phyloP scores from a whole-genome alignment of 2,329 filamentous ascomycete species.

The Beauveria rudraprayagi region DNA sequence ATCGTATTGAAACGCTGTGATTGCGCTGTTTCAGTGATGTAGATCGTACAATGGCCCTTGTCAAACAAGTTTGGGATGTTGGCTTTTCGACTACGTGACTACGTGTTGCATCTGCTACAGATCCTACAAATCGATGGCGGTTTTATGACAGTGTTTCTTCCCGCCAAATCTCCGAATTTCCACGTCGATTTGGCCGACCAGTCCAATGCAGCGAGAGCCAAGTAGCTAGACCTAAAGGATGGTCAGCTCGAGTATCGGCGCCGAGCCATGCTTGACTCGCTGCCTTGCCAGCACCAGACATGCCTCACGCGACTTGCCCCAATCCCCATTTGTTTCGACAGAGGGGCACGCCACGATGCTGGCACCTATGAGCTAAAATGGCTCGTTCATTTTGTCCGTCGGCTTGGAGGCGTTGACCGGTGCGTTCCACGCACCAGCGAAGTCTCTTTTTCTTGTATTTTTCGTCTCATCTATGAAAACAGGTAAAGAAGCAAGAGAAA shows the following conservation, averaged over 20 bases:
- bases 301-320: constrained; percentile 4
- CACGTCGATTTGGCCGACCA: too few species aligned
- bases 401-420: background rate
- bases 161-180: too few species aligned
- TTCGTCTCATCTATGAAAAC: background rate
- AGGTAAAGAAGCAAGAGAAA: background rate
- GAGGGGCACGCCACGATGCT: background rate
- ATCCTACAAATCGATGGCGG: too few species aligned
- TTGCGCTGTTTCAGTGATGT: too few species aligned
- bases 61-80: too few species aligned
- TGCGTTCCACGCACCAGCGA: background rate
- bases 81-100: too few species aligned
- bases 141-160: too few species aligned
- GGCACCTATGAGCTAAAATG: background rate
- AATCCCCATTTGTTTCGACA: background rate
- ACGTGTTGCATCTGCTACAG: too few species aligned
- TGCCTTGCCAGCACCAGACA: background rate
- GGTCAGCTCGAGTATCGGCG: background rate
- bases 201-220: too few species aligned
- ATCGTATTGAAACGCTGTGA: too few species aligned
- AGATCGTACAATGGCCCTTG: too few species aligned
- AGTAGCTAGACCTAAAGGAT: background rate
- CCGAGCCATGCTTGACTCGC: constrained; percentile 4
- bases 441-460: background rate
- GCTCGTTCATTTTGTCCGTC: background rate